Percentiles rank a stretch among this genome's conserved stretches.
Conservation (phyloP, 2,329 filamentous ascomycete genomes). For the Monilinia fructicola region DNA sequence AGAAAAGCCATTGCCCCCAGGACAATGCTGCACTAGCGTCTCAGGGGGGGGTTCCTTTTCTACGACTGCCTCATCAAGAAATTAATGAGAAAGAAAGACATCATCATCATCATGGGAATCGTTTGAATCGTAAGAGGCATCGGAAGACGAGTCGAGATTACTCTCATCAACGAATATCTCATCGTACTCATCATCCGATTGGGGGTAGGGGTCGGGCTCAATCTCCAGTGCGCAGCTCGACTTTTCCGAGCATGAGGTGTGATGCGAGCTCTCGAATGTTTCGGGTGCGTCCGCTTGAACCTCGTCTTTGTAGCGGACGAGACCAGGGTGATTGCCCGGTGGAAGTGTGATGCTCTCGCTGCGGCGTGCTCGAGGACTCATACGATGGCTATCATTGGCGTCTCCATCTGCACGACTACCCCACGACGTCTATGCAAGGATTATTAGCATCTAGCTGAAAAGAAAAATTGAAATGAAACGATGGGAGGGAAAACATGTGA, state of each 20-base stretch:
- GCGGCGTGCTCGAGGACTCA: conserved; percentile 39
- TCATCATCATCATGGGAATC: conserved; percentile 30
- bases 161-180: conserved; percentile 24
- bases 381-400: conserved; percentile 70
- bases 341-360: conserved; percentile 47
- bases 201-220: conserved; percentile 2
- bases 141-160: conserved; percentile 27
- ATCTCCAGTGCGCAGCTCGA: not conserved
- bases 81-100: conserved; percentile 21
- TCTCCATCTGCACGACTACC: conserved; percentile 91
- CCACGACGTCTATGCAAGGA: conserved; percentile 74
- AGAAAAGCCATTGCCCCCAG: conserved; percentile 23
- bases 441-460: conserved; percentile 24
- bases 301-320: conserved; percentile 48
- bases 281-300: conserved; percentile 9
- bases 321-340: conserved; percentile 44
- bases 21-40: conserved; percentile 42
- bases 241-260: conserved; percentile 17
- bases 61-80: conserved; percentile 26
- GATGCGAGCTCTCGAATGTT: conserved; percentile 15
- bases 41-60: conserved; percentile 28
- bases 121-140: conserved; percentile 33
- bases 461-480: conserved; percentile 25
- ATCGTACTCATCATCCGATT: conserved; percentile 23
- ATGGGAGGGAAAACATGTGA: not conserved